Percentiles rank a stretch among this genome's conserved stretches.
phyloP scores from a whole-genome alignment of 352 stramenopile species.

The Phytophthora pini region DNA sequence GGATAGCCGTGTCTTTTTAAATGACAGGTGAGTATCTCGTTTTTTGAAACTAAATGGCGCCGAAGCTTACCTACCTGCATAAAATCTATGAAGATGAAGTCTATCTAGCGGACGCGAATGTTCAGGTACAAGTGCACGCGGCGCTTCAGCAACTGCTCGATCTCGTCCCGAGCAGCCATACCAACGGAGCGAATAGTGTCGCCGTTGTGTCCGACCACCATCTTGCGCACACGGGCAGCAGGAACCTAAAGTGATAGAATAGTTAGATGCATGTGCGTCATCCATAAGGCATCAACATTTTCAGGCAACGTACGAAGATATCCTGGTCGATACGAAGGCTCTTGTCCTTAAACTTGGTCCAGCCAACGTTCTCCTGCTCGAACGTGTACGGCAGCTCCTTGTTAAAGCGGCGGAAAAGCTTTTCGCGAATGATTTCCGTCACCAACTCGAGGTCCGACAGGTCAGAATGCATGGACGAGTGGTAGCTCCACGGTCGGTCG shows the following conservation, averaged over 20 bases:
- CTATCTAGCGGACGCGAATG: conserved; percentile 67
- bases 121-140: conserved; percentile 88
- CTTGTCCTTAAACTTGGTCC: conserved; percentile 88
- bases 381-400: conserved; percentile 88
- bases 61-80: neutral
- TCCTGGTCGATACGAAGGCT: conserved; percentile 90
- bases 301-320: conserved; percentile 72
- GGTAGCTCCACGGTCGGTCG: conserved; percentile 82
- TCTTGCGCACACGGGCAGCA: conserved; percentile 75
- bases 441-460: conserved; percentile 85
- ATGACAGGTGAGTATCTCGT: neutral
- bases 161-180: conserved; percentile 76
- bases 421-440: conserved; percentile 89
- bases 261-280: neutral
- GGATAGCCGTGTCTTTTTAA: neutral
- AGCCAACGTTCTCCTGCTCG: conserved; percentile 85
- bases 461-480: conserved; percentile 88
- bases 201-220: conserved; percentile 81
- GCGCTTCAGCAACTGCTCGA: conserved; percentile 73
- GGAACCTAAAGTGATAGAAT: conserved; percentile 66
- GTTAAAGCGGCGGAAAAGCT: conserved; percentile 89
- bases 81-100: conserved; percentile 11
- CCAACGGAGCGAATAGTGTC: conserved; percentile 80
- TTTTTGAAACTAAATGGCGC: no score
- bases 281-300: no score